A percentile compares a stretch with the other conserved stretches of the same genome.
Conservation (phyloP, 2,329 filamentous ascomycete species). For the Orbilia ellipsospora region DNA sequence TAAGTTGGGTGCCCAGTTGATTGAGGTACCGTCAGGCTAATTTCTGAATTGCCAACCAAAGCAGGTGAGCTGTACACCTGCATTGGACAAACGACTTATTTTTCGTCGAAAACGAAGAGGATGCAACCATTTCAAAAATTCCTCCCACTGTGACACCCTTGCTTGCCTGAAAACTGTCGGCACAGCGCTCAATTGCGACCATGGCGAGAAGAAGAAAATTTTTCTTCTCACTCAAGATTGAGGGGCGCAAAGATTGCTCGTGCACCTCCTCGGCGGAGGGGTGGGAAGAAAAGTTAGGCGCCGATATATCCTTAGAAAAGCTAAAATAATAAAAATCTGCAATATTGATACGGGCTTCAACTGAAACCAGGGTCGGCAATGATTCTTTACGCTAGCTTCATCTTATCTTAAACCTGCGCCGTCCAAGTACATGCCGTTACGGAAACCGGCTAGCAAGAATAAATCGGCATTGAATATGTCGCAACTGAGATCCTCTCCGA, state of each 20-base stretch:
- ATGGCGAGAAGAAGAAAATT: slow-evolving; percentile 1
- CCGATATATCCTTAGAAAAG: slow-evolving; percentile 15
- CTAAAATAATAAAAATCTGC: neutral
- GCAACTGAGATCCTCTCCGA: too few species aligned
- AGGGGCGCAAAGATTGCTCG: slow-evolving; percentile 11
- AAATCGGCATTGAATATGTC: too few species aligned
- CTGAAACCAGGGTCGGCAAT: too few species aligned
- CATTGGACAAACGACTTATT: neutral
- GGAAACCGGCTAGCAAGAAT: too few species aligned
- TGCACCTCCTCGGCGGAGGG: slow-evolving; percentile 1
- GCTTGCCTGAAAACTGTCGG: slow-evolving; percentile 10
- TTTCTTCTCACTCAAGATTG: slow-evolving; percentile 1
- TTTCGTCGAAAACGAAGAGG: neutral
- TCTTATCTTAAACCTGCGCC: too few species aligned
- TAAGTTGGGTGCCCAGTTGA: too few species aligned
- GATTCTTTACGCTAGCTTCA: too few species aligned
- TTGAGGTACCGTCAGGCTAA: too few species aligned
- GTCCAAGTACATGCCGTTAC: too few species aligned
- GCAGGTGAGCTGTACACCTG: neutral
- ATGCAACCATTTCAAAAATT: neutral
- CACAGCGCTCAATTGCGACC: neutral
- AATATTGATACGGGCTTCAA: neutral
- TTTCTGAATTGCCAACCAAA: neutral
- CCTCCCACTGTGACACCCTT: neutral
- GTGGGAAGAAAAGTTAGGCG: slow-evolving; percentile 18